These are phyloP conservation scores for Rhexocercosporidium sp. DNA, from an alignment of 2,329 filamentous ascomycete genomes.

Conservation along the genomic window DNA sequence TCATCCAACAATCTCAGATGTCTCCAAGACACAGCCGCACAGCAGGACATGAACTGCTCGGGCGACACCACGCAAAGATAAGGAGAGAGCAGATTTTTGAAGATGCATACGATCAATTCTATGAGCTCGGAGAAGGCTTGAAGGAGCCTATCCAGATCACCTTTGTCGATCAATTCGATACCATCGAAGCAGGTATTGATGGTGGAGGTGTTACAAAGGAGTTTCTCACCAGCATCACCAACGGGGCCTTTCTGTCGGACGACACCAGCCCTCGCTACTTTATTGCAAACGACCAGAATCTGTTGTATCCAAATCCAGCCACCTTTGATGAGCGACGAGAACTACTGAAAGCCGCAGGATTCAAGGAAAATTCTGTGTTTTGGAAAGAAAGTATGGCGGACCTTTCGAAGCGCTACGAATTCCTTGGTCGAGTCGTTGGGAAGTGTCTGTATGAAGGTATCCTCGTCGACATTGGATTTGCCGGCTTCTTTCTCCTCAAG, in stretches of 20 bases:
- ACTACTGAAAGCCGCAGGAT: conserved; percentile 55
- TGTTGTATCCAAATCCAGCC: conserved; percentile 87
- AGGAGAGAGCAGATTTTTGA: conserved; percentile 79
- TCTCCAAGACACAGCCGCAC: conserved; percentile 21
- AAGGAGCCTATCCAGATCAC: conserved; percentile 98
- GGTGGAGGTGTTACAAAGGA: conserved; percentile 98
- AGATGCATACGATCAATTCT: conserved; percentile 86
- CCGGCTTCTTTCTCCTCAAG: conserved; percentile 93
- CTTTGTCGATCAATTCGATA: conserved; percentile 90
- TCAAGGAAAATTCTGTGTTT: conserved; percentile 57
- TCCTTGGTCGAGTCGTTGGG: conserved; percentile 88
- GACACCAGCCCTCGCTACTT: conserved; percentile 67
- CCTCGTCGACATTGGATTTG: conserved; percentile 89
- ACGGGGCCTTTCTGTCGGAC: conserved; percentile 76
- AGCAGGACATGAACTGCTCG: conserved; percentile 47
- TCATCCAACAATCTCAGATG: conserved; percentile 50
- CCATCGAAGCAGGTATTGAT: conserved; percentile 90
- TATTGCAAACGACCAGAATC: conserved; percentile 80
- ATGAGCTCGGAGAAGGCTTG: conserved; percentile 76
- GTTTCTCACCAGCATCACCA: conserved; percentile 87
- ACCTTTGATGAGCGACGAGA: conserved; percentile 73
- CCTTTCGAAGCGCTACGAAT: conserved; percentile 80
- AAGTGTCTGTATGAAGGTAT: conserved; percentile 99
- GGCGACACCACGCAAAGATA: conserved; percentile 78
- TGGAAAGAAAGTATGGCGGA: conserved; percentile 63